Base-by-base conservation (phyloP, 2,329 filamentous ascomycete species). In the Paracoccidioides brasiliensis region DNA sequence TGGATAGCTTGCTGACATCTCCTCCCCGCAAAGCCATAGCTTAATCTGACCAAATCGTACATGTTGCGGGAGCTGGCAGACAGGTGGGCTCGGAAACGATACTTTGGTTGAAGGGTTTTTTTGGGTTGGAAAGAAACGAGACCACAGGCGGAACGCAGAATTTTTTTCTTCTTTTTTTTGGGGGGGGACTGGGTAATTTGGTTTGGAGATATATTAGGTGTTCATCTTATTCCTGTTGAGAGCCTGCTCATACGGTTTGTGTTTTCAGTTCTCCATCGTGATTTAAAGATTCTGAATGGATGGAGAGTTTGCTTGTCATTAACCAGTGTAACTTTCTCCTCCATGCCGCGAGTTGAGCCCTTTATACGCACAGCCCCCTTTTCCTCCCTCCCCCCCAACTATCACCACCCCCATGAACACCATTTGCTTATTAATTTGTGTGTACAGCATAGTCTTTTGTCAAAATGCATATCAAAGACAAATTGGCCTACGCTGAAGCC, bases 381-480 rank as follows among this genome's bases (percentile, higher is more conserved):
- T 2, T 22, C 22, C 49, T 51, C 12, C 6, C 9, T 14, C 22
- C 22, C 14, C 33, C n/a, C 15, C 15, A 22, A 44, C 14, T 51
- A 22, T 2, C 42, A 44, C 8, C 15, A 22, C 8, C 42, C 7
- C 8, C 22, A 8, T 41, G n/a, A 6, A 28, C 12, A n/a, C 28
- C 5, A 12, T 12, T 61, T 58, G 33, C 42, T 56, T n/a, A 52
- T 38, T 12, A 2, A 22, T 32, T 43, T 28, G 28, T 22, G 30
- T 53, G 15, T 43, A 28, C 32, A 53, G 43, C 41, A 6, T 46
- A 40, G 30, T 15, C 41, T 12, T 14, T 12, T 22, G 6, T 61
- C 79, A 84, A 69, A 61, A 97, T 98, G 91, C 93, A 97, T 75
- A 91, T 98, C 79, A 88, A 85, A 63, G 83, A 93, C 65, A 96